Evolutionary conservation across 345 rosid species (phyloP).

Genomic region (Eucalyptus albens): DNA sequence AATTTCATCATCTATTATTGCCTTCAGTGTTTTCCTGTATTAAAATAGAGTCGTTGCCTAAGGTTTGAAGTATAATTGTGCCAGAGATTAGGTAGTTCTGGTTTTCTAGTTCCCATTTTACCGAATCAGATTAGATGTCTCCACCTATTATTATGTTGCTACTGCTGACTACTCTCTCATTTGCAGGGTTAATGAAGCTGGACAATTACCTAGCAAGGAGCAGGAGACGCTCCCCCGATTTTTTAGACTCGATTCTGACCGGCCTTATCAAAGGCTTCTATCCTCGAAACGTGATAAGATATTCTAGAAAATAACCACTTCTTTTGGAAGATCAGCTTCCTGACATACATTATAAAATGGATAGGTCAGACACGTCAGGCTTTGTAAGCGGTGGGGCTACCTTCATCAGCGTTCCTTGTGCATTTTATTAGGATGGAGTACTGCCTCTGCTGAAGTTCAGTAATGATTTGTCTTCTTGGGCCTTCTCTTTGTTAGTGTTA

Average conservation of each 20-base stretch:
- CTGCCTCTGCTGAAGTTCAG: conserved; percentile 1
- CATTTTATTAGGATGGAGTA: neutral
- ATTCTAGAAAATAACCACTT: neutral
- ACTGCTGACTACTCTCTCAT: neutral
- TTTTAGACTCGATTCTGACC: conserved; percentile 4
- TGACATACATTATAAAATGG: conserved; percentile 35
- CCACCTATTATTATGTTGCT: neutral
- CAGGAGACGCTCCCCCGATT: conserved; percentile 25
- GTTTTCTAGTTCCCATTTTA: neutral
- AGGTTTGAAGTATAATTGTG: neutral
- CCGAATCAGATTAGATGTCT: neutral
- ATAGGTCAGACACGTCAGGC: conserved; percentile 82
- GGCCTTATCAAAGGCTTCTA: conserved; percentile 33
- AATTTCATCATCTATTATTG: neutral
- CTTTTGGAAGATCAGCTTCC: neutral
- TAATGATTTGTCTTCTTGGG: neutral
- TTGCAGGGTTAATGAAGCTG: conserved; percentile 38
- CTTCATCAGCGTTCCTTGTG: conserved; percentile 1
- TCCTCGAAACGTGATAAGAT: conserved; percentile 47
- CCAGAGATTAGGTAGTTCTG: neutral
- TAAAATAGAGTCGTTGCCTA: neutral
- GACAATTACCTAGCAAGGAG: conserved; percentile 15
- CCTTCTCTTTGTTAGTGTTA: neutral
- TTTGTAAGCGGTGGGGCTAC: conserved; percentile 77
- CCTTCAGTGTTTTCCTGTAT: neutral